phyloP scores from a whole-genome alignment of 768 basidiomycete species.

The Boletus reticulatus region DNA sequence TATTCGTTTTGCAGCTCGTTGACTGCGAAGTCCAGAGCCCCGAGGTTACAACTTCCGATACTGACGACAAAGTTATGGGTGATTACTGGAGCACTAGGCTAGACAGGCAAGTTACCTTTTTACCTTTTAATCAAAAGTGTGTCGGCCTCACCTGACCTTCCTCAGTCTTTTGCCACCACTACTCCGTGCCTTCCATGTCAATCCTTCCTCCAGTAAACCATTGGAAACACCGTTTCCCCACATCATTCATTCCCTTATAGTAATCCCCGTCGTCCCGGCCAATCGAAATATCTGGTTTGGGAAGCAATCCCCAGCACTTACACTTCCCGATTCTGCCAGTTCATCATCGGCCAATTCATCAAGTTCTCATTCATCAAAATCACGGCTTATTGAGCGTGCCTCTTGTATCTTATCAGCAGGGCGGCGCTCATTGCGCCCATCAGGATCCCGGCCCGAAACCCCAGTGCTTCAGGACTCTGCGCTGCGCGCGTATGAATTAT shows the following conservation, averaged over 20 bases:
- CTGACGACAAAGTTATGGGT: constrained; percentile 52
- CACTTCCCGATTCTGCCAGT: constrained; percentile 37
- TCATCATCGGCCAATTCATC: constrained; percentile 26
- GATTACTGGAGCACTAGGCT: constrained; percentile 76
- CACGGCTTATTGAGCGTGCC: constrained; percentile 26
- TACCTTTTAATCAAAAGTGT: background rate
- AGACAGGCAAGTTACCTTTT: constrained; percentile 54
- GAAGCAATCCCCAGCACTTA: constrained; percentile 33
- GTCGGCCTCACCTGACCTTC: background rate
- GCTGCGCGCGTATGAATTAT: constrained; percentile 62
- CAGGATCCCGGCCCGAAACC: constrained; percentile 37
- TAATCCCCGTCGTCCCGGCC: constrained; percentile 62
- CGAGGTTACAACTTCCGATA: constrained; percentile 12
- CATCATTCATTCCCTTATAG: constrained; percentile 77
- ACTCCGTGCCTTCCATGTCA: constrained; percentile 64
- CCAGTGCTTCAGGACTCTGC: constrained; percentile 45
- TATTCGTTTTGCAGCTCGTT: constrained; percentile 28
- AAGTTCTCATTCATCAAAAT: constrained; percentile 4
- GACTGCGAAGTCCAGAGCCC: constrained; percentile 44
- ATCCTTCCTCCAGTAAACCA: constrained; percentile 61
- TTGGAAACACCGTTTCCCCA: constrained; percentile 76
- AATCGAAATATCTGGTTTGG: constrained; percentile 66
- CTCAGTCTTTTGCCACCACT: constrained; percentile 63
- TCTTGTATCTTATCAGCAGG: constrained; percentile 28
- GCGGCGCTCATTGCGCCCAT: constrained; percentile 42